Evolutionary conservation across 2,329 filamentous ascomycete species (phyloP), one percentile per base, ranked within the genome.

Genomic region (Curvularia sp.): DNA sequence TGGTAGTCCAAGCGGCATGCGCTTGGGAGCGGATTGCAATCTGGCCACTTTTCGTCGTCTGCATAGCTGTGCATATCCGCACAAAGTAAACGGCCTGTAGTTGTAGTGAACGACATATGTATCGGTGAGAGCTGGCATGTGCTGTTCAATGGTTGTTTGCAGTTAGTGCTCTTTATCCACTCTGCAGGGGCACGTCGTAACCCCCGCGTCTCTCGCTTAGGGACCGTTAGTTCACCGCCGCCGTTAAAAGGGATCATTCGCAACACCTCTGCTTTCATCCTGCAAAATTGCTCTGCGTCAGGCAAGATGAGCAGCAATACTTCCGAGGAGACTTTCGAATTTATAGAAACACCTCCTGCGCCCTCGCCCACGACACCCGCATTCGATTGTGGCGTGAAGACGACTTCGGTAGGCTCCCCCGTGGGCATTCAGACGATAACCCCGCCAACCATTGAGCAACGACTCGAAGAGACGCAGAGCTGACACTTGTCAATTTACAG

Each of bases 331-430:
- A 80, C 79, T 26, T 89, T 90, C 75, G 87, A 90, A 77, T 91
- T 89, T 76, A 84, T 89, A 64, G 81, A 86, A 69, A 89, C 86
- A 70, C 86, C 87, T 60, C 78, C 83, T 65, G 85, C 85, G 64
- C 79, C 83, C 49, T 79, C 75, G 53, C 82, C 82, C 60, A 79
- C 79, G 59, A 80, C 82, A 49, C 81, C 84, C 57, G 72, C 79
- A 49, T 82, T 83, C 53, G 79, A 87, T 65, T 88, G 82, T 72
- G 86, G 86, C 71, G 86, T 89, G 54, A 79, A 82, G 67, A 87
- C 84, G 41, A 88, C 87, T 52, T 80, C 83, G 66, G 86, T 88
- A 80, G 68, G 84, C 3, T 70, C 28, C 35, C 47, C 56, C 46
- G 52, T 48, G 47, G 49, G 60, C 57, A 61, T 49, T 60, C 50